These are phyloP conservation scores for Penicillium paxilli DNA, from an alignment of 495 filamentous ascomycete species.

Conservation along the genomic window DNA sequence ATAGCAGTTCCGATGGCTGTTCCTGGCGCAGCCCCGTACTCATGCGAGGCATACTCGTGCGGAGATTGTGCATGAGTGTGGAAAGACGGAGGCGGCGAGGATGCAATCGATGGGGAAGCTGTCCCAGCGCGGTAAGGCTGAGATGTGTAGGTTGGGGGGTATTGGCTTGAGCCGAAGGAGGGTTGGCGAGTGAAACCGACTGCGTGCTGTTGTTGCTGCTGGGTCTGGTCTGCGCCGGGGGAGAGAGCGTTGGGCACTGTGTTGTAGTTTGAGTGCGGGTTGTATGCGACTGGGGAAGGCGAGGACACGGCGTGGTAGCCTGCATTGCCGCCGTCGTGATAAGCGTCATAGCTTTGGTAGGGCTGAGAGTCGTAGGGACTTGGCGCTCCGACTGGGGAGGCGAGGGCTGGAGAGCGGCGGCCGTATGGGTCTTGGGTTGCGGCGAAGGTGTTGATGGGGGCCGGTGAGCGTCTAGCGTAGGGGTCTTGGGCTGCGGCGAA, in stretches of 20 bases:
- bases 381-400: conserved; percentile 20
- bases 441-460: conserved; percentile 7
- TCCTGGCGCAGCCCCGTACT: not conserved
- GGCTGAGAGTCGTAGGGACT: conserved; percentile 30
- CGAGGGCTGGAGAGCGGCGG: conserved; percentile 21
- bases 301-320: conserved; percentile 21
- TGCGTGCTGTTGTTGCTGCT: conserved; percentile 4
- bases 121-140: conserved; percentile 23
- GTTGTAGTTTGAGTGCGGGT: conserved; percentile 21
- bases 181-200: conserved; percentile 29
- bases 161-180: conserved; percentile 29
- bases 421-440: conserved; percentile 14
- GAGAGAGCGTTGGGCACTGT: conserved; percentile 16
- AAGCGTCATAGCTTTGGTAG: conserved; percentile 22
- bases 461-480: conserved; percentile 26
- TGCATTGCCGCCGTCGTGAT: conserved; percentile 5
- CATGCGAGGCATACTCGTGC: conserved; percentile 18
- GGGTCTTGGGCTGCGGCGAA: conserved; percentile 16
- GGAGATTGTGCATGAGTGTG: conserved; percentile 26
- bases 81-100: conserved; percentile 39
- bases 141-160: conserved; percentile 27
- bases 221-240: conserved; percentile 8
- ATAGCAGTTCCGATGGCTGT: not conserved
- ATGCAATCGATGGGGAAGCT: conserved; percentile 27
- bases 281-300: conserved; percentile 27